Evolutionary conservation across 257 asterid genomes (phyloP).

Genomic region (Nicotiana otophora): DNA sequence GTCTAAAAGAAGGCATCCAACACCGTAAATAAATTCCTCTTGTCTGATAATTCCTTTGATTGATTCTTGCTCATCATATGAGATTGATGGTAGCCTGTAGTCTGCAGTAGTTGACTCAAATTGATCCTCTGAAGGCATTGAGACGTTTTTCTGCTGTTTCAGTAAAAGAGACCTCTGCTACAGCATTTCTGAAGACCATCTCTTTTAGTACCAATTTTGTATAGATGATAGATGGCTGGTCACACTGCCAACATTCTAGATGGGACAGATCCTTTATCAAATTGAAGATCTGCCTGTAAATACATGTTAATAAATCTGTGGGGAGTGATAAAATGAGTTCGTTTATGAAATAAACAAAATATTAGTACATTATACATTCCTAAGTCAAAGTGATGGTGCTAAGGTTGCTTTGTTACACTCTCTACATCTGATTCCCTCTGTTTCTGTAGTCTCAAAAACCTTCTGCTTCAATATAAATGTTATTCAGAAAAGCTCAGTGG

Average conservation of each 20-base stretch:
- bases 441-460: background rate
- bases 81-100: background rate
- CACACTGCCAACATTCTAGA: slow-evolving; percentile 4
- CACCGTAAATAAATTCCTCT: background rate
- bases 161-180: background rate
- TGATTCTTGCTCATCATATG: background rate
- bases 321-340: background rate
- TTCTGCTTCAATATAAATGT: background rate
- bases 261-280: background rate
- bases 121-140: background rate
- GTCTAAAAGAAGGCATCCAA: background rate
- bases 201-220: background rate
- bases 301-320: background rate
- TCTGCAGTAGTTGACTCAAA: background rate
- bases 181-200: background rate
- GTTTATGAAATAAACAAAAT: background rate
- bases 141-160: background rate
- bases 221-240: background rate
- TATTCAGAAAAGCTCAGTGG: background rate
- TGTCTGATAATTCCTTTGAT: background rate
- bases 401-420: background rate
- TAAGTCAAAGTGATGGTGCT: background rate
- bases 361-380: background rate
- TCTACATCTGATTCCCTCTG: background rate
- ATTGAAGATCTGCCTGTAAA: background rate